Evolutionary conservation across 2,329 filamentous ascomycete species (phyloP).

Genomic region (Aspergillus sp.): DNA sequence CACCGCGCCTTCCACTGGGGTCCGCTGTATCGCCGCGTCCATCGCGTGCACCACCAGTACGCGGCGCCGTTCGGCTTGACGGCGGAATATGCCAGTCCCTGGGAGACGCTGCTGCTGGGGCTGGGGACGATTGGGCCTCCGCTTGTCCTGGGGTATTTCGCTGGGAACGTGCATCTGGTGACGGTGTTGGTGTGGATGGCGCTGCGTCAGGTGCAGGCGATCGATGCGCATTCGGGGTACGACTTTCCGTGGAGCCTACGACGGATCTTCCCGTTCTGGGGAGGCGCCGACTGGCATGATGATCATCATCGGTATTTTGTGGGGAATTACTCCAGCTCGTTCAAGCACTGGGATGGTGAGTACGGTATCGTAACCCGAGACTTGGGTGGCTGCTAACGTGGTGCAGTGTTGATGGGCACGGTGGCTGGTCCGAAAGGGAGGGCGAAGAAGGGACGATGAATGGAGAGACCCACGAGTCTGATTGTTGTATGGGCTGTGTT

Average conservation of each 20-base stretch:
- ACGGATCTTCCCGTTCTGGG: conserved; percentile 86
- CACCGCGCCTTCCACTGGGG: conserved; percentile 90
- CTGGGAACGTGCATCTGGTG: conserved; percentile 81
- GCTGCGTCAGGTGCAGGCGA: conserved; percentile 87
- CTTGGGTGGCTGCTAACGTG: neutral
- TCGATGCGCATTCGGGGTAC: conserved; percentile 94
- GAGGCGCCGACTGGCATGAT: conserved; percentile 91
- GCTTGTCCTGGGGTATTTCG: conserved; percentile 74
- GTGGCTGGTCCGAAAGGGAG: conserved; percentile 19
- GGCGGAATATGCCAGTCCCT: conserved; percentile 92
- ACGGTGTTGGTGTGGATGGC: conserved; percentile 97
- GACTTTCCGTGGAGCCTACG: conserved; percentile 96
- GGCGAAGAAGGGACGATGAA: conserved; percentile 3
- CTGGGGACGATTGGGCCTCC: conserved; percentile 78
- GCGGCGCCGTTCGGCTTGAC: conserved; percentile 92
- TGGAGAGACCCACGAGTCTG: too few species aligned
- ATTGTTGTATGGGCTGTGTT: neutral
- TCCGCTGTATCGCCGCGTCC: conserved; percentile 87
- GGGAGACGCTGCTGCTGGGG: conserved; percentile 90
- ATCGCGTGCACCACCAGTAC: conserved; percentile 98
- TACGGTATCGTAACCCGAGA: too few species aligned
- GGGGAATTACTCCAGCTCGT: conserved; percentile 93
- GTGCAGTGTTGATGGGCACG: conserved; percentile 20
- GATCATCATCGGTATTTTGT: conserved; percentile 96
- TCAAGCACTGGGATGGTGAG: conserved; percentile 84